Conservation (phyloP, 176 grass and related monocot genomes). For the Oryza australiensis region DNA sequence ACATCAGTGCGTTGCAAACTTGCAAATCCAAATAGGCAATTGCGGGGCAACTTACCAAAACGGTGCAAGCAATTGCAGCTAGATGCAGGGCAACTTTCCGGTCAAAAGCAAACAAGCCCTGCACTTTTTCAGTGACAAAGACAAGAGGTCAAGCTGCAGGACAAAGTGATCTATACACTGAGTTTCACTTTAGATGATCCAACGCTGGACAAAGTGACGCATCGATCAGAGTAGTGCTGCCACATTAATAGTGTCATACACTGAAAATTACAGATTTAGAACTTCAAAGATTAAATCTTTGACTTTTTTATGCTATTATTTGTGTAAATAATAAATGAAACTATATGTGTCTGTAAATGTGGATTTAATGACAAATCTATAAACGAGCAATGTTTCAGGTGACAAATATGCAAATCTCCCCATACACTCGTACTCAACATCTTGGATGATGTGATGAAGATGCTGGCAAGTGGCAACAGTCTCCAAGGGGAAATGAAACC, state of each 20-base stretch:
- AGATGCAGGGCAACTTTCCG: not conserved
- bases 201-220: not conserved
- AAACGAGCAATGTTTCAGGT: no score
- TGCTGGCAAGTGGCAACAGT: not conserved
- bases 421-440: not conserved
- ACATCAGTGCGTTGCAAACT: no score
- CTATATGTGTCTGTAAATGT: no score
- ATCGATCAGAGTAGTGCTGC: not conserved
- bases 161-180: not conserved
- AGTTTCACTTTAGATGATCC: not conserved
- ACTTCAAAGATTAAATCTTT: no score
- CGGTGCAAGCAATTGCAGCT: not conserved
- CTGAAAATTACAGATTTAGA: no score
- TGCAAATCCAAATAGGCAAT: no score
- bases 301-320: no score
- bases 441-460: not conserved
- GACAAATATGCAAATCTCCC: no score
- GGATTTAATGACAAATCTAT: no score
- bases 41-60: not conserved
- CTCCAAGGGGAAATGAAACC: no score
- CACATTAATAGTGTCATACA: not conserved
- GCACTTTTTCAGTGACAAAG: not conserved
- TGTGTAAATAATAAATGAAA: no score
- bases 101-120: not conserved
- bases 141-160: not conserved